phyloP scores from a whole-genome alignment of 2,329 filamentous ascomycete genomes.

The Penicillium thymicola region DNA sequence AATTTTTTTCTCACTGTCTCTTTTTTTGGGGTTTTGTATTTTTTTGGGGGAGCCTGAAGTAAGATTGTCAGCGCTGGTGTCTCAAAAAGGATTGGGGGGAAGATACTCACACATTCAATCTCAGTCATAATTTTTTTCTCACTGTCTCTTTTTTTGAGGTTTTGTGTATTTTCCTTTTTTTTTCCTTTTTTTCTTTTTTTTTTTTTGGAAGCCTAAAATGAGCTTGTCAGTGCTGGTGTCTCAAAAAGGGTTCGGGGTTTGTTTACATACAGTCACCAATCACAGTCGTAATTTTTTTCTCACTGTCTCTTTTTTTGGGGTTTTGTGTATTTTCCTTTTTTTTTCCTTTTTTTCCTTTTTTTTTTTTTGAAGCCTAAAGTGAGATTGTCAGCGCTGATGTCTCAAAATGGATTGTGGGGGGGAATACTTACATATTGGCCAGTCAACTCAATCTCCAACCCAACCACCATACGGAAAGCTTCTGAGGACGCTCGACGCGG shows the following conservation, averaged over 20 bases:
- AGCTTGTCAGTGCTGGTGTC: too few relatives aligned
- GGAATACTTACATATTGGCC: slow-evolving; percentile 3
- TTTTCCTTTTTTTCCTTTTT: not conserved
- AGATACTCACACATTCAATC: too few relatives aligned
- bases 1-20: not conserved
- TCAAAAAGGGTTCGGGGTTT: too few relatives aligned
- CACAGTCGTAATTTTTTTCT: not conserved
- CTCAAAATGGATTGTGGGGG: too few relatives aligned
- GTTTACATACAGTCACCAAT: too few relatives aligned
- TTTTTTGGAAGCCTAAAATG: too few relatives aligned
- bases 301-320: not conserved
- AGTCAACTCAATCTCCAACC: slow-evolving; percentile 4
- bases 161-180: not conserved
- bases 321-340: not conserved
- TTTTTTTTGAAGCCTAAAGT: not conserved
- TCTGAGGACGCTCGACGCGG: not conserved
- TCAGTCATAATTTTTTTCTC: not conserved
- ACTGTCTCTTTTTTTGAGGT: not conserved
- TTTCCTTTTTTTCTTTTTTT: not conserved
- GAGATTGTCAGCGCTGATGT: too few relatives aligned
- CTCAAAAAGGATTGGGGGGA: too few relatives aligned
- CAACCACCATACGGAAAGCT: not conserved
- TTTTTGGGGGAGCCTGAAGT: too few relatives aligned
- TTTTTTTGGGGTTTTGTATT: not conserved
- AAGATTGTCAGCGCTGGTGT: too few relatives aligned